Conservation (phyloP, 768 basidiomycete species). For the Cystobasidium tubakii region DNA sequence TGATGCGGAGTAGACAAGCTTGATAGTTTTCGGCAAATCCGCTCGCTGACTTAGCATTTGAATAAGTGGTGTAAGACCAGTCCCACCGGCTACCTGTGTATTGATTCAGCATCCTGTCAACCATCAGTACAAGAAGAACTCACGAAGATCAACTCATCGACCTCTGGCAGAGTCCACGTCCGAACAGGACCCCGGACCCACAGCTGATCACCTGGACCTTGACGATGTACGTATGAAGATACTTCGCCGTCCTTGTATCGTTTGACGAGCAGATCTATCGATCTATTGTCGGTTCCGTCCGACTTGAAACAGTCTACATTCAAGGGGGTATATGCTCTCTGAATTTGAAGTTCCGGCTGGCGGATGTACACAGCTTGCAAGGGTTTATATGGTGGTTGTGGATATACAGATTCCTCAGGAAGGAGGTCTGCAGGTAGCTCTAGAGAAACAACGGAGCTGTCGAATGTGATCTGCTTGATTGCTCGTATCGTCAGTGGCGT, state of each 20-base stretch:
- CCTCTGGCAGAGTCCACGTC: slow-evolving; percentile 39
- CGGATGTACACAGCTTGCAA: slow-evolving; percentile 43
- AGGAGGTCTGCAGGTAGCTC: slow-evolving; percentile 36
- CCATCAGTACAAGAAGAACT: background rate
- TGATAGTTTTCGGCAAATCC: background rate
- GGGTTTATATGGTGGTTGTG: slow-evolving; percentile 23
- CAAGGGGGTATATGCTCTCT: slow-evolving; percentile 45
- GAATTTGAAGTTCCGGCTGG: slow-evolving; percentile 46
- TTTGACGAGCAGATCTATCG: slow-evolving; percentile 44
- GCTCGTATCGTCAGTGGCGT: slow-evolving; percentile 37
- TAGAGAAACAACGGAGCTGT: slow-evolving; percentile 40
- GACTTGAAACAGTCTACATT: slow-evolving; percentile 35
- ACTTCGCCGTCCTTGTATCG: slow-evolving; percentile 44
- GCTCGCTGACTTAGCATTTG: slow-evolving; percentile 28
- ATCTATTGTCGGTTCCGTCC: slow-evolving; percentile 7
- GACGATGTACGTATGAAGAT: slow-evolving; percentile 41
- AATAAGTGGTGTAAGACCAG: slow-evolving; percentile 44
- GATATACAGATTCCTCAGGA: background rate
- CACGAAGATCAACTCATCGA: slow-evolving; percentile 44
- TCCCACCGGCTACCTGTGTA: slow-evolving; percentile 45
- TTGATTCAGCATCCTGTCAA: background rate
- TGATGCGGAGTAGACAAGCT: slow-evolving; percentile 43
- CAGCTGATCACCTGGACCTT: slow-evolving; percentile 37
- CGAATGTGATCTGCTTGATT: slow-evolving; percentile 37
- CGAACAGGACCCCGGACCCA: slow-evolving; percentile 40